Evolutionary conservation across 2,329 filamentous ascomycete genomes (phyloP), one percentile per base, ranked within the genome.

Genomic region (Clarireedia monteithiana): DNA sequence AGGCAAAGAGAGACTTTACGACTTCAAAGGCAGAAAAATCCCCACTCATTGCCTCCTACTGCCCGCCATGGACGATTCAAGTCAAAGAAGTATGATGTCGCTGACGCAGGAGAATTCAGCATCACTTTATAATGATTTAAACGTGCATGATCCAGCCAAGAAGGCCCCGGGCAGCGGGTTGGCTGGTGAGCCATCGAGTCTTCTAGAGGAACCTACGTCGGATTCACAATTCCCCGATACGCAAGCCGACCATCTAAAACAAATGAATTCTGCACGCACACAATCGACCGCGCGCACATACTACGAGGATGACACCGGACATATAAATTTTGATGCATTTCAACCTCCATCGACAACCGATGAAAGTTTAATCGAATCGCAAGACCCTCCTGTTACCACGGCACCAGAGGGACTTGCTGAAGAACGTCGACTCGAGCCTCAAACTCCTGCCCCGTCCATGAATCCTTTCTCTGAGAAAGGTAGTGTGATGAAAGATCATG

Each of bases 381-480:
- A 67, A 58, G 65, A 67, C 57, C 56, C 56, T 4, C 53, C 55
- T 26, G 49, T 39, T 45, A 45, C 53, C 6, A 5, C 48, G 6
- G 14, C 49, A 36, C 6, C 44, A 20, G 12, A 30, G 24, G 23
- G 54, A 20, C 23, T 30, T 6, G 40, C 45, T 17, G 15, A 38
- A 48, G 36, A 39, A 15, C 52, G 46, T 26, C 47, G 27, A 10
- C 59, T 58, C 23, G 63, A 66, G 34, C 67, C 67, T 17, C 56
- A 66, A 42, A 69, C 67, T 7, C 67, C 67, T 15, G 66, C 62
- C 20, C 59, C 62, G 15, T 56, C 61, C 1, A 42, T 64, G 36
- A 69, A 69, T 50, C 67, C 67, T n/a, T 69, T 69, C 38, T 53
- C 39, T 3, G 54, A 63, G 1, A 67, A 61, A 46, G 67, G 67